Evolutionary conservation across 2,329 filamentous ascomycete species (phyloP).

Genomic region (Clonostachys chloroleuca): DNA sequence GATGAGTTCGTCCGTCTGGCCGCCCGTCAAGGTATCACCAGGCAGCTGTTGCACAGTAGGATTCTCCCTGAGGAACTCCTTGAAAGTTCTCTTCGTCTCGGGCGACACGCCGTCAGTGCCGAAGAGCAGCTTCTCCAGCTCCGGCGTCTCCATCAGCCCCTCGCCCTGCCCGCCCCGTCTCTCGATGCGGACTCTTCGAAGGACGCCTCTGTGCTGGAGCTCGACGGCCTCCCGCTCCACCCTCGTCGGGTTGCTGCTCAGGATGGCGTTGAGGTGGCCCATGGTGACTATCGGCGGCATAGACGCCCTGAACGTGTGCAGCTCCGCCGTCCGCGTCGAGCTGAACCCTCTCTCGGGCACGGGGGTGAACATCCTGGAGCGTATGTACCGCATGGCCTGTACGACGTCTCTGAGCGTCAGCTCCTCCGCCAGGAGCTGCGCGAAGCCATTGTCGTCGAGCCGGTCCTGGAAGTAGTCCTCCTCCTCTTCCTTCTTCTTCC

Average conservation of each 20-base stretch:
- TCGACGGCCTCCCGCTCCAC: constrained; percentile 65
- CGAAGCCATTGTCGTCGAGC: constrained; percentile 57
- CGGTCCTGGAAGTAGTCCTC: constrained; percentile 27
- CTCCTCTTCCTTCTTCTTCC: constrained; percentile 9
- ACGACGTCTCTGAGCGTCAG: constrained; percentile 55
- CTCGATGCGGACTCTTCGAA: constrained; percentile 61
- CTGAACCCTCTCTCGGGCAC: constrained; percentile 62
- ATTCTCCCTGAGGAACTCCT: constrained; percentile 43
- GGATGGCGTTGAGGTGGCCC: constrained; percentile 61
- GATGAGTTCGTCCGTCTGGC: constrained; percentile 54
- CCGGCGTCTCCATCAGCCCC: constrained; percentile 53
- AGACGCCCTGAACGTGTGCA: constrained; percentile 54
- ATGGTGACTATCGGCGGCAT: constrained; percentile 62
- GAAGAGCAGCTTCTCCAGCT: constrained; percentile 46
- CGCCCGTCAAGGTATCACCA: constrained; percentile 25
- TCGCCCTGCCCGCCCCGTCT: constrained; percentile 59
- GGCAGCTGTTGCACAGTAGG: constrained; percentile 31
- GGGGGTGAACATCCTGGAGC: constrained; percentile 57
- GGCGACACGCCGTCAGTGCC: constrained; percentile 26
- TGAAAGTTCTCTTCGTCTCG: constrained; percentile 44
- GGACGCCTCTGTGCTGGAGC: constrained; percentile 48
- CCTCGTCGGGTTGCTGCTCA: constrained; percentile 53
- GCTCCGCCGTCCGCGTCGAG: constrained; percentile 56
- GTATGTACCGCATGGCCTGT: constrained; percentile 61
- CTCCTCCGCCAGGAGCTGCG: constrained; percentile 49